Conservation (phyloP, 768 basidiomycete species). For the Trametes maxima region DNA sequence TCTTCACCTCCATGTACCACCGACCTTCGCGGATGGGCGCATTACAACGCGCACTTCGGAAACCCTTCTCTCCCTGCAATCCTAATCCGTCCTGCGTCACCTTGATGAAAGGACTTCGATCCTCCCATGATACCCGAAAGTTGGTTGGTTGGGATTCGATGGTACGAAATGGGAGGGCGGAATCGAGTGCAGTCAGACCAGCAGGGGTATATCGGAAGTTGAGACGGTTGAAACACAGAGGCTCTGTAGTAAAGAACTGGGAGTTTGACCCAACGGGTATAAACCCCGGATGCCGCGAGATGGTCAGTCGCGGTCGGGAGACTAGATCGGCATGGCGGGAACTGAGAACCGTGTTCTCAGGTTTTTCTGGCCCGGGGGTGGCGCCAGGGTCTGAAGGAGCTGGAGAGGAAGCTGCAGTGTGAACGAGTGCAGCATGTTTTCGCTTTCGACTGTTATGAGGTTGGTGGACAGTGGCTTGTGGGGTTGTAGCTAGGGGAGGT, state of each 20-base stretch:
- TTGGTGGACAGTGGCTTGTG: slow-evolving; percentile 23
- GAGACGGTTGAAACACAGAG: slow-evolving; percentile 71
- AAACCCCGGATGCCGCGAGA: slow-evolving; percentile 76
- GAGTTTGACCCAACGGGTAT: slow-evolving; percentile 57
- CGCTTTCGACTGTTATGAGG: slow-evolving; percentile 43
- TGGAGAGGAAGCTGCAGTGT: slow-evolving; percentile 35
- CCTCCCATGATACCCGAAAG: slow-evolving; percentile 87
- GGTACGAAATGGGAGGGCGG: slow-evolving; percentile 66
- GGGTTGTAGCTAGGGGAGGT: slow-evolving; percentile 37
- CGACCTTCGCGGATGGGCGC: slow-evolving; percentile 85
- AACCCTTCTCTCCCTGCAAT: slow-evolving; percentile 84
- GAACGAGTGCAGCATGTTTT: slow-evolving; percentile 49
- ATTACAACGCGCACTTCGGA: slow-evolving; percentile 87
- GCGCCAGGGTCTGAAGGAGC: slow-evolving; percentile 38
- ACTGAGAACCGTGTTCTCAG: slow-evolving; percentile 56
- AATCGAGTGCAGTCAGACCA: slow-evolving; percentile 64
- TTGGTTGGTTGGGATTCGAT: slow-evolving; percentile 76
- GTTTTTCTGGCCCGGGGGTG: slow-evolving; percentile 41
- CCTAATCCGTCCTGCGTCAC: slow-evolving; percentile 79
- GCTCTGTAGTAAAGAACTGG: slow-evolving; percentile 67
- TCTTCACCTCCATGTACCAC: slow-evolving; percentile 93
- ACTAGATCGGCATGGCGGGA: slow-evolving; percentile 66
- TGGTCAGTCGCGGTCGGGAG: slow-evolving; percentile 67
- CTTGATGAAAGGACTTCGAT: slow-evolving; percentile 78
- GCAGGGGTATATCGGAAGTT: slow-evolving; percentile 83